Percentiles rank a stretch among this genome's conserved stretches.
Evolutionary conservation across 2,329 filamentous ascomycete species (phyloP).

Genomic region (Monosporascus cannonballus): DNA sequence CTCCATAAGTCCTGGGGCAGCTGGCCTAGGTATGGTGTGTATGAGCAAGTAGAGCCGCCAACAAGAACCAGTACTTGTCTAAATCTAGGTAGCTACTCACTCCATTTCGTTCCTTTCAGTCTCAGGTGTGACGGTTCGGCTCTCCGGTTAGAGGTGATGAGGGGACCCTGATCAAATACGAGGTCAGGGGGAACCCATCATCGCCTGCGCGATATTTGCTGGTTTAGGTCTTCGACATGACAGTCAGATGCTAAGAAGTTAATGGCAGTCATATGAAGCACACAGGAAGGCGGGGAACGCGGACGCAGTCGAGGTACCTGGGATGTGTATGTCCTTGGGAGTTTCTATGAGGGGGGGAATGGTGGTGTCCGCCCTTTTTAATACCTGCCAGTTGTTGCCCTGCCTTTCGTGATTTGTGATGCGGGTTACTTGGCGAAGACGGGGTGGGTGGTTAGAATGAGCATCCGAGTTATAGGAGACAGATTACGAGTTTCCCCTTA

Average conservation of each 20-base stretch:
- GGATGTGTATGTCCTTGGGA: conserved; percentile 22
- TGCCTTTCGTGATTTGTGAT: conserved; percentile 9
- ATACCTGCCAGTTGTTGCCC: conserved; percentile 22
- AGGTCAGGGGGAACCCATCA: too few species aligned
- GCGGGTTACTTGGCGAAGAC: conserved; percentile 5
- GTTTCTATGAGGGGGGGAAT: conserved; percentile 18
- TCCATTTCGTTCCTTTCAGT: too few species aligned
- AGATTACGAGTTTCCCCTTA: too few species aligned
- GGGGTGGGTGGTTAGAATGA: conserved; percentile 2
- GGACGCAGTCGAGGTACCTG: conserved; percentile 5
- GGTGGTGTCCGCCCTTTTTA: conserved; percentile 22
- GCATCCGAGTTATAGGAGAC: conserved; percentile 1
- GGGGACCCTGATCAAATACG: too few species aligned
- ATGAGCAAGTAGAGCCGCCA: too few species aligned
- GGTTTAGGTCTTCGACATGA: too few species aligned
- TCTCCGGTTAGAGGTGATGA: too few species aligned
- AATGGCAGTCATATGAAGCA: conserved; percentile 9
- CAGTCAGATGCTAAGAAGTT: conserved; percentile 1
- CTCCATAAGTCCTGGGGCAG: conserved; percentile 4
- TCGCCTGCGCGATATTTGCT: too few species aligned
- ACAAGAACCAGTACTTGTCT: too few species aligned
- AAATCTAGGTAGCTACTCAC: too few species aligned
- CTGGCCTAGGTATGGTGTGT: background rate
- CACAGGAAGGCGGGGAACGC: conserved; percentile 7
- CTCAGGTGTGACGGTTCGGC: too few species aligned